Evolutionary conservation across 75 land plant species (phyloP), one percentile per base, ranked within the genome.

Genomic region (Picea sitchensis): DNA sequence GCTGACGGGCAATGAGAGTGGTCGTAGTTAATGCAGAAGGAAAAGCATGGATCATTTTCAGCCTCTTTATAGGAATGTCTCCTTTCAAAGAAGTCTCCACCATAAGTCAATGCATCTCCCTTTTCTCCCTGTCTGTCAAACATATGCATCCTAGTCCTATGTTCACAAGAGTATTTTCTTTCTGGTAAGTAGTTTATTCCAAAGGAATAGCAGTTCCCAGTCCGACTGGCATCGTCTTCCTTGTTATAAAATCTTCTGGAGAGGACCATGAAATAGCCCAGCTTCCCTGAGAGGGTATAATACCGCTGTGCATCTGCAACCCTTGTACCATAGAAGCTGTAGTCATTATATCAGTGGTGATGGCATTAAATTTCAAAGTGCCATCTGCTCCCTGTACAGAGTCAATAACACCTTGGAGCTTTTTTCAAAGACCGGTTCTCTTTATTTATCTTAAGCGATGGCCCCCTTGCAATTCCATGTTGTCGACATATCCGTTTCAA

Each of bases 401-500:
- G 23, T 88, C 81, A 31, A 88, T 88, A 4, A 87, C 89, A 51
- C 83, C 86, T 64, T 87, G 86, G 47, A 88, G 64, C 77, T 88
- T 88, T n/a, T 58, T 78, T 87, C 77, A 88, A 64, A 14, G 81
- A 82, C 14, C 84, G 79, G 60, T 73, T 82, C 31, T 85, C 88
- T 57, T 88, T 88, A 71, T 88, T 88, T 77, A 88, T 85, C 78
- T 88, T 85, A 11, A 87, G 87, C 9, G 90, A 86, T 57, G 90
- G 90, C 90, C 90, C 86, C 56, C 90, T 80, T 14, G 90, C 76
- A 12, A 88, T 88, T 15, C 90, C 90, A 79, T 88, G 88, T 78
- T 88, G 86, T 20, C 89, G 75, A 58, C 90, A 88, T 32, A 88
- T 88, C 76, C 90, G 73, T 63, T 88, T 88, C 41, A 88, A 65